These are phyloP conservation scores for Cynara cardunculus DNA, from an alignment of 129 eudicot species.

Conservation along the genomic window DNA sequence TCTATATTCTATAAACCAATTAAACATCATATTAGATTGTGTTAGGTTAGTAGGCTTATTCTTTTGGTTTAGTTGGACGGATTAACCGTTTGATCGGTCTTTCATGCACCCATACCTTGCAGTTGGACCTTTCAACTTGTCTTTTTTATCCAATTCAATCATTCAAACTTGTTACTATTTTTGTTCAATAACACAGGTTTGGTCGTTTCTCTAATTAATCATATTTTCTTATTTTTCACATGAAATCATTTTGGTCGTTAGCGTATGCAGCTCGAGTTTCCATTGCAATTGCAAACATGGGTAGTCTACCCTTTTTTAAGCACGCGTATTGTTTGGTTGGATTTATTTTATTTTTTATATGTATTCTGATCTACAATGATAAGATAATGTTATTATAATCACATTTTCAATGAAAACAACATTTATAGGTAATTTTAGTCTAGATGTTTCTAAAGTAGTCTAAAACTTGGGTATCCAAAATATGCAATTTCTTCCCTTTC, in stretches of 20 bases:
- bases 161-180: conserved; percentile 8
- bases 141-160: neutral
- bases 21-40: too few relatives aligned
- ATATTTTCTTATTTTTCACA: neutral
- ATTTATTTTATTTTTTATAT: neutral
- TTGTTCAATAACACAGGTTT: neutral
- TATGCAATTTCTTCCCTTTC: neutral
- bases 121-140: neutral
- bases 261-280: neutral
- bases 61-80: too few relatives aligned
- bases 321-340: conserved; percentile 1
- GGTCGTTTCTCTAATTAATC: neutral
- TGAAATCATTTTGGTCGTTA: neutral
- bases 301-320: neutral
- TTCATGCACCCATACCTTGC: neutral
- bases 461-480: neutral
- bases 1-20: too few relatives aligned
- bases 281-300: neutral
- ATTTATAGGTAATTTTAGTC: neutral
- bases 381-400: neutral
- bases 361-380: neutral
- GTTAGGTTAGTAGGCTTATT: too few relatives aligned
- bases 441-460: neutral
- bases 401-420: neutral
- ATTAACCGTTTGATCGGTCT: too few relatives aligned